phyloP scores from a whole-genome alignment of 164 flowering plant genomes.

The Pachysandra terminalis region DNA sequence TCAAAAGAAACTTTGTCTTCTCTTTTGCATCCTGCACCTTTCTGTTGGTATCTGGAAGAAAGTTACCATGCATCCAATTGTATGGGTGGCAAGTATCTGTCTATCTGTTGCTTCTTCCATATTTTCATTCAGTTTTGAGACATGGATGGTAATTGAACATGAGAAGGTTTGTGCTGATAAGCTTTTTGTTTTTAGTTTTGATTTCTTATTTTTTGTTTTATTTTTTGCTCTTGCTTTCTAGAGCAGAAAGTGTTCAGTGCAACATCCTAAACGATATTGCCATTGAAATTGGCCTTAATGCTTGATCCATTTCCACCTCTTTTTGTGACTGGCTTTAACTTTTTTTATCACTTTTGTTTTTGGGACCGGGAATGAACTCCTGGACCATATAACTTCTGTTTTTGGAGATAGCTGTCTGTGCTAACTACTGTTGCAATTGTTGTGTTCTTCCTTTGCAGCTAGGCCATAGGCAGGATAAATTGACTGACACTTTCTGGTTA shows the following conservation, averaged over 20 bases:
- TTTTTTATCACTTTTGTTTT: background rate
- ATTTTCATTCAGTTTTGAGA: constrained; percentile 76
- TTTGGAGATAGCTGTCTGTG: background rate
- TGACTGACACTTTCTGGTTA: constrained; percentile 81
- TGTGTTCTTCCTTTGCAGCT: constrained; percentile 45
- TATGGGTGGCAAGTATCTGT: constrained; percentile 56
- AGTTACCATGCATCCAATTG: constrained; percentile 40
- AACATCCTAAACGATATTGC: background rate
- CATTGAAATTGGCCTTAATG: background rate
- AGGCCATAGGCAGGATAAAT: constrained; percentile 62
- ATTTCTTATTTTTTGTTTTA: no score
- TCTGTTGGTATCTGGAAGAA: constrained; percentile 63
- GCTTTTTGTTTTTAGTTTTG: no score
- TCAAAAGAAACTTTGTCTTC: constrained; percentile 58
- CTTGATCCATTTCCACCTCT: background rate
- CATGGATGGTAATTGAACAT: constrained; percentile 82
- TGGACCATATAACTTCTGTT: background rate
- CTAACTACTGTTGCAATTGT: background rate
- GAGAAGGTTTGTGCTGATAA: constrained; percentile 65
- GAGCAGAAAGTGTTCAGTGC: background rate
- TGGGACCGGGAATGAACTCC: background rate
- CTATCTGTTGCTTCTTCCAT: constrained; percentile 67
- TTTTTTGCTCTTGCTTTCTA: constrained; percentile 1
- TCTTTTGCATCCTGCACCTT: constrained; percentile 76
- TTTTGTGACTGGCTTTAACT: background rate